Conservation (phyloP, 352 stramenopile genomes). For the Pelagophyceae sp. region DNA sequence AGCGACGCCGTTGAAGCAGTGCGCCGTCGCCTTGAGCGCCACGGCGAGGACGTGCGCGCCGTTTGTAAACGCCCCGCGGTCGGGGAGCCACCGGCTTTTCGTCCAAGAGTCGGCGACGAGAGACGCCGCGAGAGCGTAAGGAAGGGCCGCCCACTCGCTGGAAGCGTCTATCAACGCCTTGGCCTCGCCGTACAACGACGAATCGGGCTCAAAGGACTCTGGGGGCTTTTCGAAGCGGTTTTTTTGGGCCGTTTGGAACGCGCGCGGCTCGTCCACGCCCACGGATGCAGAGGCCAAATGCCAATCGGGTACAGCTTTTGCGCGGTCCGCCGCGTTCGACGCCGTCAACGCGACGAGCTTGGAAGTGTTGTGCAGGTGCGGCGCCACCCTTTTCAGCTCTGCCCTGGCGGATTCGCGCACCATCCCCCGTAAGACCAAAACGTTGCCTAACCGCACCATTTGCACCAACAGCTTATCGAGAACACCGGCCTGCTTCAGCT, state of each 20-base stretch:
- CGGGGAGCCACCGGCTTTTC: neutral
- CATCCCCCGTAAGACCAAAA: neutral
- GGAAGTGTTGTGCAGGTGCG: neutral
- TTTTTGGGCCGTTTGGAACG: neutral
- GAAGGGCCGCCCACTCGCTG: neutral
- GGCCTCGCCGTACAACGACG: neutral
- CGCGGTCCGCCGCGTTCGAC: neutral
- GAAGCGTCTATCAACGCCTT: neutral
- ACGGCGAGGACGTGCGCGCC: neutral
- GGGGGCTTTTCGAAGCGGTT: neutral
- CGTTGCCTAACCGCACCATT: neutral
- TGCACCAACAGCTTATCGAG: neutral
- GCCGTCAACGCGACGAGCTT: neutral
- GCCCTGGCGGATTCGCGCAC: neutral
- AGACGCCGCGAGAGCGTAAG: neutral
- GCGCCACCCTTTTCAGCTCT: neutral
- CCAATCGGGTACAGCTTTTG: neutral
- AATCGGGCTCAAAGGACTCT: neutral
- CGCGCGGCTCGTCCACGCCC: neutral
- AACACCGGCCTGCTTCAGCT: neutral
- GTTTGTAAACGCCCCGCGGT: neutral
- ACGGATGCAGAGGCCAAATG: neutral
- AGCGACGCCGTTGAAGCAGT: conserved; percentile 9
- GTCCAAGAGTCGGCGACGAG: neutral
- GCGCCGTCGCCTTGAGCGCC: neutral